Evolutionary conservation across 306 rosid species (phyloP).

Genomic region (Corylus avellana): DNA sequence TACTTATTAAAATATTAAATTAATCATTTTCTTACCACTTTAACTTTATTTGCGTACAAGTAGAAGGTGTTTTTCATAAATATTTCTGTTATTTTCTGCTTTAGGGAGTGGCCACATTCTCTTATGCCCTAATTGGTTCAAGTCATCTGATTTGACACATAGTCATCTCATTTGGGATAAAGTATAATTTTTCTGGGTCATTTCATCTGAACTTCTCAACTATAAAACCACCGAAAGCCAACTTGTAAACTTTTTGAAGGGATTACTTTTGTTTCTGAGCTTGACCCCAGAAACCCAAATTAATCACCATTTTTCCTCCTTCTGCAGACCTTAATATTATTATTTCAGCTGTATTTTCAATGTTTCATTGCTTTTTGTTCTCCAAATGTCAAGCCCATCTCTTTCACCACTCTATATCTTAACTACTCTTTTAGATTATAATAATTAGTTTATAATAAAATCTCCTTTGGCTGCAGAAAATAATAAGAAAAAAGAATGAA

Average conservation of each 20-base stretch:
- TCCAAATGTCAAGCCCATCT: constrained; percentile 28
- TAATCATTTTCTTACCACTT: too few relatives aligned
- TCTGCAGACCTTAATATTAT: background rate
- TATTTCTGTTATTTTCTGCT: background rate
- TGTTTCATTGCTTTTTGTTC: background rate
- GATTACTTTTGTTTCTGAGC: constrained; percentile 29
- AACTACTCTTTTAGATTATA: constrained; percentile 13
- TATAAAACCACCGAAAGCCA: constrained; percentile 50
- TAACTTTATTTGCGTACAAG: background rate
- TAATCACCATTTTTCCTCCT: constrained; percentile 25
- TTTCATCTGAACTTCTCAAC: constrained; percentile 55
- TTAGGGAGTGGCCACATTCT: background rate
- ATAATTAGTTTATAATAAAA: constrained; percentile 21
- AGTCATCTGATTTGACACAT: constrained; percentile 34
- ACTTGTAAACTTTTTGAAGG: constrained; percentile 46
- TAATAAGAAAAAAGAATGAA: constrained; percentile 3
- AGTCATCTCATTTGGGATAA: constrained; percentile 38
- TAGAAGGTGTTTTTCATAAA: background rate
- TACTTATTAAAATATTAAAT: too few relatives aligned
- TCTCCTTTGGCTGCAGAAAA: constrained; percentile 16
- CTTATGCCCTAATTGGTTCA: constrained; percentile 24
- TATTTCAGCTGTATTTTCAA: background rate
- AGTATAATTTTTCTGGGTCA: constrained; percentile 36
- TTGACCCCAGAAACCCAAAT: constrained; percentile 20
- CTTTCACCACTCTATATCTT: constrained; percentile 20